Evolutionary conservation across 2,329 filamentous ascomycete species (phyloP).

Genomic region (Penicillium hordei): DNA sequence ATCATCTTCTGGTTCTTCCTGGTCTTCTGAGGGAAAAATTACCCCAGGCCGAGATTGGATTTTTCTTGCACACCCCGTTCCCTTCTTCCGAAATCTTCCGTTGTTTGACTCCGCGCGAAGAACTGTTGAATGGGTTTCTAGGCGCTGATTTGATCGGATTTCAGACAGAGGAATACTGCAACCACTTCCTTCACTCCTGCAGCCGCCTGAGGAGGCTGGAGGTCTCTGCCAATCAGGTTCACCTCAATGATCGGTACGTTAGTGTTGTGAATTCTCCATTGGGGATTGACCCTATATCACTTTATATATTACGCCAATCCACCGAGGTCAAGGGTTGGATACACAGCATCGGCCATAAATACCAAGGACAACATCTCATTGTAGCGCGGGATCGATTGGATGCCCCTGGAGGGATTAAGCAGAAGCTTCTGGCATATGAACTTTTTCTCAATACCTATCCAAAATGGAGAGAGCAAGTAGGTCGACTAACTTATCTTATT

Average conservation of each 20-base stretch:
- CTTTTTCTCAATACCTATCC: constrained; percentile 89
- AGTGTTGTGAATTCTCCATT: constrained; percentile 80
- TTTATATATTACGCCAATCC: constrained; percentile 67
- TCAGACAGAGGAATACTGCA: constrained; percentile 86
- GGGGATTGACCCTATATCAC: constrained; percentile 76
- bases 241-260: constrained; percentile 84
- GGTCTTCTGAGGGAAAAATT: constrained; percentile 77
- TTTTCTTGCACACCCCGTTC: constrained; percentile 92
- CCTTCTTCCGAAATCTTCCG: constrained; percentile 94
- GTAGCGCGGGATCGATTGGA: constrained; percentile 93
- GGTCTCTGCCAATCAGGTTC: constrained; percentile 78
- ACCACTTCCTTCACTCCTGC: constrained; percentile 93
- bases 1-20: constrained; percentile 85
- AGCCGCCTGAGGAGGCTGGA: constrained; percentile 82
- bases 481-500: constrained; percentile 2
- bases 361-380: constrained; percentile 82
- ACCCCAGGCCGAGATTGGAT: constrained; percentile 88
- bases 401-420: constrained; percentile 82
- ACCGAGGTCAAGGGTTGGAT: constrained; percentile 76
- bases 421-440: constrained; percentile 88
- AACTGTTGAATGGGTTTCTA: constrained; percentile 85
- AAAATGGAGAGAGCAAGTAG: constrained; percentile 72
- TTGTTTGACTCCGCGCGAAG: constrained; percentile 77
- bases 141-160: constrained; percentile 90
- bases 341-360: constrained; percentile 72